A percentile compares a stretch with the other conserved stretches of the same genome.
Evolutionary conservation across 192 early-diverging fungal species (phyloP).

Genomic region (Thamnidium elegans): DNA sequence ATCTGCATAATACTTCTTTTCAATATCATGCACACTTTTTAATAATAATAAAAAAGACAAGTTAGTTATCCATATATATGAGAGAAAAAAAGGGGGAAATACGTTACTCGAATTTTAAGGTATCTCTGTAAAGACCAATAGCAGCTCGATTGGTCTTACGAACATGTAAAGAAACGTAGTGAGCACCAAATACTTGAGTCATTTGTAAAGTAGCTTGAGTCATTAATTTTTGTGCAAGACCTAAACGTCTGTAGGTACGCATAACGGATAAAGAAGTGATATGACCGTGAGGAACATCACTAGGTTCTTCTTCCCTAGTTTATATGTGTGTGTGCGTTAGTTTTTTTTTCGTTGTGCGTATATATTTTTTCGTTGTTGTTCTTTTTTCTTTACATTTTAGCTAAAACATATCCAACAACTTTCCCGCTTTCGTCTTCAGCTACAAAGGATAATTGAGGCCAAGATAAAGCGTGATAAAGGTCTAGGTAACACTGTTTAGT

Average conservation of each 20-base stretch:
- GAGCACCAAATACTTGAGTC: conserved; percentile 82
- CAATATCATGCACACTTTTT: conserved; percentile 76
- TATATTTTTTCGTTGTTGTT: not conserved
- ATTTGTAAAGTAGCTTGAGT: conserved; percentile 86
- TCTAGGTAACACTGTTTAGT: conserved; percentile 37
- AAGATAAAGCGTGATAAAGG: conserved; percentile 76
- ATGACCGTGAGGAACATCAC: conserved; percentile 79
- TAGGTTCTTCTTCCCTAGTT: conserved; percentile 83
- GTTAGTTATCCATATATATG: not conserved
- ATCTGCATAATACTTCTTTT: conserved; percentile 97
- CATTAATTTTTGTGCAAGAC: conserved; percentile 98
- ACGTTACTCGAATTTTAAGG: conserved; percentile 78
- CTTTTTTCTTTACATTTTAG: conserved; percentile 77
- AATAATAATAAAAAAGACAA: conserved; percentile 2
- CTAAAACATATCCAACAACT: conserved; percentile 96
- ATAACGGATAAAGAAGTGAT: conserved; percentile 97
- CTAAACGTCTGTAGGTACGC: conserved; percentile 92
- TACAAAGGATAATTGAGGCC: conserved; percentile 93
- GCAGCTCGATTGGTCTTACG: conserved; percentile 92
- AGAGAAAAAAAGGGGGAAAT: conserved; percentile 14
- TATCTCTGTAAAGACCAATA: conserved; percentile 89
- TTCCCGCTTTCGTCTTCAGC: conserved; percentile 90
- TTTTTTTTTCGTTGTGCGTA: not conserved
- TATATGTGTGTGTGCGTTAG: not conserved
- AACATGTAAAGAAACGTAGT: conserved; percentile 92